phyloP scores from a whole-genome alignment of 2,329 filamentous ascomycete species.

The Sclerotinia minor region DNA sequence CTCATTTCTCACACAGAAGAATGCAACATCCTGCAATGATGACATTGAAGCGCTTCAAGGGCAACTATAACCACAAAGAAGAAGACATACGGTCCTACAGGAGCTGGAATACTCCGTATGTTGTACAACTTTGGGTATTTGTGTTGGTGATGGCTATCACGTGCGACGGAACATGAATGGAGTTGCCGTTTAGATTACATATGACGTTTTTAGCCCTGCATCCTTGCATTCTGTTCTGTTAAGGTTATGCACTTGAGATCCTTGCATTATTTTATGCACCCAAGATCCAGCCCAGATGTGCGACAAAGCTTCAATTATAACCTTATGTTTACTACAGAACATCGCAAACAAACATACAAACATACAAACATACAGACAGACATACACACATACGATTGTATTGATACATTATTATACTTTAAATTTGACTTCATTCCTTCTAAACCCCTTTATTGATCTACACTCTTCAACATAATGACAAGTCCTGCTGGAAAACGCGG shows the following conservation, averaged over 20 bases:
- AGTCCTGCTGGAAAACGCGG: slow-evolving; percentile 49
- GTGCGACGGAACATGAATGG: neutral
- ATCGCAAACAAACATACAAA: neutral
- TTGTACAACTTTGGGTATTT: slow-evolving; percentile 1
- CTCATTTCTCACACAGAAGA: no score
- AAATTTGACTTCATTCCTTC: slow-evolving; percentile 3
- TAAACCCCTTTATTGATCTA: neutral
- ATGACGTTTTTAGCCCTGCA: slow-evolving; percentile 14
- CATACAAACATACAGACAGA: neutral
- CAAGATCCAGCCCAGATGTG: neutral
- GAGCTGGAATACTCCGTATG: neutral
- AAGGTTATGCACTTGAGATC: slow-evolving; percentile 11
- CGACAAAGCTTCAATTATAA: neutral
- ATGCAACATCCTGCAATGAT: no score
- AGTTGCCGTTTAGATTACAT: neutral
- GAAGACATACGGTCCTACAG: neutral
- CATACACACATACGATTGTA: neutral
- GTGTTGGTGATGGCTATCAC: neutral
- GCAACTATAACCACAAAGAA: neutral
- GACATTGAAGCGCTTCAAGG: no score
- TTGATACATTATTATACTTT: neutral
- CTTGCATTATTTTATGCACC: neutral
- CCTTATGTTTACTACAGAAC: neutral
- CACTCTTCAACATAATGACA: slow-evolving; percentile 13
- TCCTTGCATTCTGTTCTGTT: slow-evolving; percentile 20